Evolutionary conservation across 2,329 filamentous ascomycete genomes (phyloP).

Genomic region (Pyricularia sp.): DNA sequence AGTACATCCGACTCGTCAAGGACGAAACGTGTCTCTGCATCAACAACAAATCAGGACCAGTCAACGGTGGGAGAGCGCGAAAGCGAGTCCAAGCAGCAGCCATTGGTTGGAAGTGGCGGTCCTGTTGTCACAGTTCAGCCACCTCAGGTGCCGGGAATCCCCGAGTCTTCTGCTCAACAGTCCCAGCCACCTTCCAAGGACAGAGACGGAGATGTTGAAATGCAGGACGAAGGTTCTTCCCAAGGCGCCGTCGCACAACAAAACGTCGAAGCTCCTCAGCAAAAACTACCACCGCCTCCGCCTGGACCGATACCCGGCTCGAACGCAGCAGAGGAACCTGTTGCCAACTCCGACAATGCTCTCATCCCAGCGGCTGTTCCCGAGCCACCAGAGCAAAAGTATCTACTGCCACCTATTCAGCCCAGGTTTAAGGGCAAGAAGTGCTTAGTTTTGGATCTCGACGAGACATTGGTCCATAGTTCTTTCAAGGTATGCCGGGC

Average conservation of each 20-base stretch:
- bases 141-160: slow-evolving; percentile 3
- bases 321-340: slow-evolving; percentile 23
- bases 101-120: slow-evolving; percentile 22
- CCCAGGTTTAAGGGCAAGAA: slow-evolving; percentile 80
- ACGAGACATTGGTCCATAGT: slow-evolving; percentile 95
- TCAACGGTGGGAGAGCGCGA: slow-evolving; percentile 30
- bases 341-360: slow-evolving; percentile 25
- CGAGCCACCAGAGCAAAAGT: slow-evolving; percentile 47
- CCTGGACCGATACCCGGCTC: slow-evolving; percentile 31
- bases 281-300: slow-evolving; percentile 36
- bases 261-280: slow-evolving; percentile 24
- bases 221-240: slow-evolving; percentile 51
- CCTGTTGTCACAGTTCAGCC: slow-evolving; percentile 33
- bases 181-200: slow-evolving; percentile 22
- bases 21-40: slow-evolving; percentile 35
- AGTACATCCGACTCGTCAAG: slow-evolving; percentile 24
- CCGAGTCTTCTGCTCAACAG: background rate
- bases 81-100: slow-evolving; percentile 35
- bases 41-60: slow-evolving; percentile 34
- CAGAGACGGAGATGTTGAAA: slow-evolving; percentile 55
- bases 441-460: slow-evolving; percentile 88
- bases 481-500: slow-evolving; percentile 76
- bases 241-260: slow-evolving; percentile 21
- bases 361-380: slow-evolving; percentile 35
- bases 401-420: slow-evolving; percentile 71